Evolutionary conservation across 2,329 filamentous ascomycete species (phyloP).

Genomic region (Pseudogymnoascus sp.): DNA sequence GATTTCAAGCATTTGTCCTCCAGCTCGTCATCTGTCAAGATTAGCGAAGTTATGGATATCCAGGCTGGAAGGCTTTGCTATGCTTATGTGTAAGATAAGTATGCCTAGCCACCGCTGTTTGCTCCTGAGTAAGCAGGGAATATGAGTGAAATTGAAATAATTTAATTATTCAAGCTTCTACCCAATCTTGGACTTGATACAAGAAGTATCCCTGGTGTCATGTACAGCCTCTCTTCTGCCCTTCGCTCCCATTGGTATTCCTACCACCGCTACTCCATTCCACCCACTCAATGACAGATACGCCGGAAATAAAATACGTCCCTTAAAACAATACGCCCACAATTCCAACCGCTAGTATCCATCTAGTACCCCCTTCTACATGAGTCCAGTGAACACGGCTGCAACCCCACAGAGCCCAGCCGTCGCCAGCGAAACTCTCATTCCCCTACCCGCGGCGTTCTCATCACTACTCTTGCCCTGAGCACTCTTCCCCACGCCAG

Average conservation of each 20-base stretch:
- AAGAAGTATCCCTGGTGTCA: not conserved
- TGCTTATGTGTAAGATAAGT: slow-evolving; percentile 14
- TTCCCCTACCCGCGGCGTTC: not conserved
- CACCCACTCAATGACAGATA: not conserved
- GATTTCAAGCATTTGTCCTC: slow-evolving; percentile 13
- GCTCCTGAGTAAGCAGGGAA: not conserved
- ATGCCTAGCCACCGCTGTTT: not conserved
- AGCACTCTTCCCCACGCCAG: slow-evolving; percentile 23
- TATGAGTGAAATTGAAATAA: not conserved
- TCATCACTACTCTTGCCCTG: not conserved
- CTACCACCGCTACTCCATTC: not conserved
- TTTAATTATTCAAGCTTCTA: not conserved
- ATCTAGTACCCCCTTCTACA: not conserved
- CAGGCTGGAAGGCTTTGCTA: slow-evolving; percentile 15
- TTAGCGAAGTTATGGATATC: slow-evolving; percentile 20
- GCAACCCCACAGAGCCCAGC: not conserved
- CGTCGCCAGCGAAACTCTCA: not conserved
- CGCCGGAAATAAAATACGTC: not conserved
- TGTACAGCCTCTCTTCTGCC: no score
- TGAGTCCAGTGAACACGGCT: not conserved
- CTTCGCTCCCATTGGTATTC: not conserved
- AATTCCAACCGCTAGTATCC: not conserved
- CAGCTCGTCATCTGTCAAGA: slow-evolving; percentile 11
- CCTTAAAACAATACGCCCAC: not conserved
- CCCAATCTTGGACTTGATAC: not conserved